These are phyloP conservation scores for Pythium dissotocum DNA, from an alignment of 352 stramenopile species.

Conservation along the genomic window DNA sequence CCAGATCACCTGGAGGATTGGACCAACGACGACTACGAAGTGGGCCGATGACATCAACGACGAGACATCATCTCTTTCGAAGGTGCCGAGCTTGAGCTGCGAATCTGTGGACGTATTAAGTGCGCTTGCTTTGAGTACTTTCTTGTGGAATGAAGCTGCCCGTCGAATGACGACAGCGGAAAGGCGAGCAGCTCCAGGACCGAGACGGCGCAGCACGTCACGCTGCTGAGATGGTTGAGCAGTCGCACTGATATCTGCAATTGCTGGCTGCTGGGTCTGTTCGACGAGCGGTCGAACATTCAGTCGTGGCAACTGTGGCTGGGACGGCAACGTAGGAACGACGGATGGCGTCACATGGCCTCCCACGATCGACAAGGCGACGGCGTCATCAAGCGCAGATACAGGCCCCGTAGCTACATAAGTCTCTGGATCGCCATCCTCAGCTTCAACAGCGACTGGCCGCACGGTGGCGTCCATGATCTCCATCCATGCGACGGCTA, in stretches of 20 bases:
- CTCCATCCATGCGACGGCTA: background rate
- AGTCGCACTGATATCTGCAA: no score
- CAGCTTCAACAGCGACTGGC: background rate
- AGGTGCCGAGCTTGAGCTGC: conserved; percentile 33
- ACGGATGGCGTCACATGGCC: background rate
- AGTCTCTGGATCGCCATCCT: background rate
- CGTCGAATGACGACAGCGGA: conserved; percentile 9
- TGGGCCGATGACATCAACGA: conserved; percentile 24
- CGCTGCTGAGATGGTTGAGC: background rate
- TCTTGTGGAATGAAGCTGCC: conserved; percentile 31
- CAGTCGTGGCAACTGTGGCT: background rate
- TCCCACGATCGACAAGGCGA: background rate
- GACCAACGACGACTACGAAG: conserved; percentile 14
- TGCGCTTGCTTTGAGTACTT: conserved; percentile 32
- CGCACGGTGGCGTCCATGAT: background rate
- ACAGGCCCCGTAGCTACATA: background rate
- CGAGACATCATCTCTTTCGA: conserved; percentile 30
- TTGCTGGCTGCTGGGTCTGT: background rate
- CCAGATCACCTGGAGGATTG: conserved; percentile 19
- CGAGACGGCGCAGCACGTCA: background rate
- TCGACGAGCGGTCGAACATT: background rate
- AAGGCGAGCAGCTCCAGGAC: background rate
- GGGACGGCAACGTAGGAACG: background rate
- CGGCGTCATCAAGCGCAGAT: background rate
- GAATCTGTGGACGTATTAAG: conserved; percentile 11